Base-by-base conservation (phyloP, 2,329 filamentous ascomycete species). In the Nemania abortiva region DNA sequence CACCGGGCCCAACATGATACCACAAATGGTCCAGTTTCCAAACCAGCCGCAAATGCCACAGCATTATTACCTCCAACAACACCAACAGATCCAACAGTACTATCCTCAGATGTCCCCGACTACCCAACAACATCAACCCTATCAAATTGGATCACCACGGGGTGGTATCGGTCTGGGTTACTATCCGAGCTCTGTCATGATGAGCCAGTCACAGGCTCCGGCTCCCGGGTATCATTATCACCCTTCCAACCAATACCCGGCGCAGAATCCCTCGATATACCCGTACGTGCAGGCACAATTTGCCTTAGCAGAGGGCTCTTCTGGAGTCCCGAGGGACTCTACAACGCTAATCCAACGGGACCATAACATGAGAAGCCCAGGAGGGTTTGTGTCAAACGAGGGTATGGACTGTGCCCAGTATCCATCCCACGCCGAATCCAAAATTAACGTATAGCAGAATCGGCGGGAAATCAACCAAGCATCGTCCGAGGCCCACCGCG, bases 401-500 rank as follows among this genome's bases (percentile, higher is more conserved):
- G 74, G 80, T 82, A 75, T 70, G 78, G 31, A 20, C 45, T n/a
- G 70, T 47, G 50, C n/a, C 18, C 20, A 63, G 47, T 24, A 52
- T 34, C 15, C 50, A 53, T 27, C 22, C 15, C 20, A 4, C 11
- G 53, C 18, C 6, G 13, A 62, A 22, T 13, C 42, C 55, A 45
- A 31, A 57, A 52, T 66, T 54, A 54, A 68, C 65, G 24, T 56
- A 66, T 54, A 37, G 6, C 58, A 82, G 81, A 72, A 65, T 74
- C 77, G 5, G 73, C 75, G 53, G 77, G 78, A 22, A 75, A 72
- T 59, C 79, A 79, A 61, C 81, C 81, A 31, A 83, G 81, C 15
- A 76, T 85, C 50, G 85, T 87, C 29, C 82, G 86, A 65, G 86
- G 86, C 1, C 86, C 86, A 1, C 86, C 86, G 1, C 80, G 86